Evolutionary conservation across 2,329 filamentous ascomycete species (phyloP), one percentile per base, ranked within the genome.

Genomic region (Botrytis cinerea): DNA sequence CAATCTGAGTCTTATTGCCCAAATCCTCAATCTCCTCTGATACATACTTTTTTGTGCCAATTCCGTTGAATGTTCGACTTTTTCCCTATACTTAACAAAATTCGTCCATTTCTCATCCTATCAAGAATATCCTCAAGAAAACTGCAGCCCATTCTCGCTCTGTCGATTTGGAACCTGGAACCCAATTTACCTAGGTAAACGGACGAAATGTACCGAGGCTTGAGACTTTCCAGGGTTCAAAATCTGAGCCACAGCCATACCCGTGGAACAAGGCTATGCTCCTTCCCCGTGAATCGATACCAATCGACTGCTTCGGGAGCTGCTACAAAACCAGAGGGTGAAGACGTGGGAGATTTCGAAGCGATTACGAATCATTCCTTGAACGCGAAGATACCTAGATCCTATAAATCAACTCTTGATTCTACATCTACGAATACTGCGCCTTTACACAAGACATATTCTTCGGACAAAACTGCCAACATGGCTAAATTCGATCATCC

Each of bases 101-200:
- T 18, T 5, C 54, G 28, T 45, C 35, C 6, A 40, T 45, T 43
- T 18, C 35, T 28, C 28, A 38, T 67, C 38, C 60, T 35, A 67
- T 54, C 22, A 72, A 60, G 48, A 7, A 59, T 62, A 43, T 14
- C 8, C 35, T 18, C 76, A 73, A 67, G 74, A 51, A 76, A 77
- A 75, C 2, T 38, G 28, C 45, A 22, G 38, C 48, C 35, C n/a
- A 18, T n/a, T 48, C 45, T 28, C 28, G 8, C n/a, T 57, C 51
- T 28, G 51, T 28, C 22, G 2, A 8, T 18, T 22, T 45, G 16
- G 14, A 57, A 32, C 45, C 45, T n/a, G 28, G 14, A 51, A 38
- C 40, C n/a, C 9, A n/a, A n/a, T 22, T 18, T 45, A 28, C n/a
- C 38, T 63, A 28, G 25, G 16, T 28, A 63, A 32, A 63, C n/a